These are phyloP conservation scores for Pseudofabraea citricarpa DNA, from an alignment of 2,329 filamentous ascomycete species.

Conservation along the genomic window DNA sequence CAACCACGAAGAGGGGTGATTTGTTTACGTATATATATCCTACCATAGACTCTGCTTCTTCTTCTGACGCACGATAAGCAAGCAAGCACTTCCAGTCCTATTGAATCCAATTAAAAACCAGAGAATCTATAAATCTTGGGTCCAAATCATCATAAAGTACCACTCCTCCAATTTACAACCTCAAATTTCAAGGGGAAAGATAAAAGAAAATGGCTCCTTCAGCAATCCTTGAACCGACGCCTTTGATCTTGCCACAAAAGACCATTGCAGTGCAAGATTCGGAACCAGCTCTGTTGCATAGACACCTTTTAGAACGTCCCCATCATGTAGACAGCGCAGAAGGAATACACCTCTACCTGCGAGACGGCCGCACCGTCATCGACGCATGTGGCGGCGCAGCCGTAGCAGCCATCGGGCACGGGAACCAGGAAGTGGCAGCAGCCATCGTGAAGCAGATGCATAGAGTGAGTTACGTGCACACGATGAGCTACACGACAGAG, in stretches of 20 bases:
- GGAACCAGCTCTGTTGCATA: neutral
- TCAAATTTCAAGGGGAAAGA: too few species aligned
- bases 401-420: slow-evolving; percentile 66
- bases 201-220: neutral
- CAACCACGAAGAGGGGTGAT: too few species aligned
- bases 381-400: slow-evolving; percentile 70
- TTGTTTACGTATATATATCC: too few species aligned
- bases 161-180: too few species aligned
- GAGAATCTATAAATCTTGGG: too few species aligned
- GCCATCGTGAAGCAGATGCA: slow-evolving; percentile 56
- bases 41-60: too few species aligned
- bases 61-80: too few species aligned
- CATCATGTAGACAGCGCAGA: neutral
- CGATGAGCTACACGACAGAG: slow-evolving; percentile 49
- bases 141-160: too few species aligned
- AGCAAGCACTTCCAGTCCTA: too few species aligned
- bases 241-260: neutral
- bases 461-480: slow-evolving; percentile 51
- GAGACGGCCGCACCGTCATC: slow-evolving; percentile 39
- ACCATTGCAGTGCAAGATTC: neutral
- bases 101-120: too few species aligned
- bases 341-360: neutral
- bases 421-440: slow-evolving; percentile 49
- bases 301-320: neutral
- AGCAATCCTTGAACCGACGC: neutral